Evolutionary conservation across 805 yeast genomes (phyloP).

Genomic region (Kazachstania viticola): DNA sequence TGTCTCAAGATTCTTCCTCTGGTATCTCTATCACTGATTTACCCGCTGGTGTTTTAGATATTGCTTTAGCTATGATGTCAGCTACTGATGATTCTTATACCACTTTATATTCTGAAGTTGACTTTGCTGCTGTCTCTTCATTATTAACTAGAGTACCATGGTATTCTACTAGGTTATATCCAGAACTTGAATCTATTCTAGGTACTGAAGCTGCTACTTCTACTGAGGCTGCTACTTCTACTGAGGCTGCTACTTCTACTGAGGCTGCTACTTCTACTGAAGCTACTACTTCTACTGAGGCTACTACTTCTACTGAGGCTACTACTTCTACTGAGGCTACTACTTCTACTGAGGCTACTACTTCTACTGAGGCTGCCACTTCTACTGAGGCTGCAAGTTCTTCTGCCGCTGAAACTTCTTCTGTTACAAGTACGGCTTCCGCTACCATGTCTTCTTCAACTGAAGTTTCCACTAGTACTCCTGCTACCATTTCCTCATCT

Average conservation of each 20-base stretch:
- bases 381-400: conserved; percentile 1
- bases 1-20: background rate
- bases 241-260: background rate
- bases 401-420: conserved; percentile 1
- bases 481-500: conserved; percentile 9
- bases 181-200: conserved; percentile 5
- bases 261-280: background rate
- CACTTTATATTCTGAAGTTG: conserved; percentile 18
- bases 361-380: background rate
- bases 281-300: conserved; percentile 1
- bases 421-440: background rate
- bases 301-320: background rate
- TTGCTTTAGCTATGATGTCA: conserved; percentile 14
- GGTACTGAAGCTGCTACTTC: conserved; percentile 1
- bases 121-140: conserved; percentile 16
- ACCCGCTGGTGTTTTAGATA: conserved; percentile 10
- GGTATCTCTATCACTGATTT: conserved; percentile 3
- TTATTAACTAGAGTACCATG: conserved; percentile 26
- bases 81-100: conserved; percentile 27
- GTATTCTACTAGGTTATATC: conserved; percentile 20
- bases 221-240: background rate
- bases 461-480: conserved; percentile 1
- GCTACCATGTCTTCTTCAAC: conserved; percentile 2
- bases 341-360: background rate
- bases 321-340: background rate